Evolutionary conservation across 208 protist species (phyloP).

Genomic region (Leptomonas pyrrhocoris): DNA sequence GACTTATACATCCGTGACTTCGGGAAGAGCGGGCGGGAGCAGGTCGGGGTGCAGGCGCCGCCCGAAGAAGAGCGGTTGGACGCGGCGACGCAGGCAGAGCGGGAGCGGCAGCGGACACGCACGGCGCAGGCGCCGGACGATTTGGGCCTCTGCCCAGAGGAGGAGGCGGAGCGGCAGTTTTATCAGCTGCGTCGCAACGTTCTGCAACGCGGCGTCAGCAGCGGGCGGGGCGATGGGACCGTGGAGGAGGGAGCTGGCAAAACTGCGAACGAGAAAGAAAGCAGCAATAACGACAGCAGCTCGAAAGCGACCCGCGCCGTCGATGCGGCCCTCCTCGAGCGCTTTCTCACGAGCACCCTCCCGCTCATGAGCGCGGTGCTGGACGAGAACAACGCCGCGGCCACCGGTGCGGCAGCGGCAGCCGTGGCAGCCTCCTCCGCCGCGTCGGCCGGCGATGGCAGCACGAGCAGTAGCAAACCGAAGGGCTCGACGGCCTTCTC

Average conservation of each 20-base stretch:
- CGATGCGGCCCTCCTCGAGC: constrained; percentile 54
- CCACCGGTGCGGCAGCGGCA: constrained; percentile 12
- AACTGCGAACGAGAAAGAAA: constrained; percentile 1
- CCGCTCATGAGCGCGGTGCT: constrained; percentile 71
- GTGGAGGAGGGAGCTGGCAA: constrained; percentile 5
- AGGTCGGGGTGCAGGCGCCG: constrained; percentile 63
- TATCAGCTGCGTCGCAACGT: constrained; percentile 30
- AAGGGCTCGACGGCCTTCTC: constrained; percentile 66
- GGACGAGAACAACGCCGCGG: constrained; percentile 57
- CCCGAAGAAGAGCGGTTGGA: constrained; percentile 64
- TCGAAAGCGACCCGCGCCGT: constrained; percentile 29
- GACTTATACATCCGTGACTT: constrained; percentile 87
- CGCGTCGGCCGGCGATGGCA: neutral
- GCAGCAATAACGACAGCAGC: neutral
- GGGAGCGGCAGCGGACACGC: constrained; percentile 41
- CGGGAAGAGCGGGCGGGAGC: constrained; percentile 52
- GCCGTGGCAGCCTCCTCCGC: neutral
- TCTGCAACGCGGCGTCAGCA: constrained; percentile 18
- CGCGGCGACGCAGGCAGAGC: constrained; percentile 56
- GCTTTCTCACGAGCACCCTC: constrained; percentile 69
- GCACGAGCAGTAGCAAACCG: constrained; percentile 16
- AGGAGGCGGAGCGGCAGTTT: constrained; percentile 45
- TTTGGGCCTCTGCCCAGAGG: constrained; percentile 79
- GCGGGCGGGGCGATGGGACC: neutral
- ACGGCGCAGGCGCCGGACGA: constrained; percentile 65